These are phyloP conservation scores for Calycina marina DNA, from an alignment of 2,329 filamentous ascomycete species.

Conservation along the genomic window DNA sequence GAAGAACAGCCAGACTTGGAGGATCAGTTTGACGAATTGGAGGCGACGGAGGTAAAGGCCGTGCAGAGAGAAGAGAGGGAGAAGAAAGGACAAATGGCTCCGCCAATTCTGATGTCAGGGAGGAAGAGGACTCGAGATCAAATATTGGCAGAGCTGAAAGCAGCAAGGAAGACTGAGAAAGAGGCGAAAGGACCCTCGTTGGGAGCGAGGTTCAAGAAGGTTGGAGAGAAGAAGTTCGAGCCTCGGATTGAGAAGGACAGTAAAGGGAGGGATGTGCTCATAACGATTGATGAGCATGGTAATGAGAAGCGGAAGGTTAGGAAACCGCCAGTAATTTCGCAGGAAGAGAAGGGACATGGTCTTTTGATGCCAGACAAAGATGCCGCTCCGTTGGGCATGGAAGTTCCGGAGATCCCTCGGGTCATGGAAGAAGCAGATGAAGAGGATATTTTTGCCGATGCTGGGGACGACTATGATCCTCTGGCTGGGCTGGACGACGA, in stretches of 20 bases:
- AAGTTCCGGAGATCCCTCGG: constrained; percentile 42
- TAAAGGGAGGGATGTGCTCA: constrained; percentile 47
- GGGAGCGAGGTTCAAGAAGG: constrained; percentile 49
- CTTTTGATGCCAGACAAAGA: constrained; percentile 38
- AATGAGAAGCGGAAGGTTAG: constrained; percentile 51
- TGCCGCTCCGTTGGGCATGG: constrained; percentile 47
- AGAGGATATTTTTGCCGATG: constrained; percentile 51
- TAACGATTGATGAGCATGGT: constrained; percentile 51
- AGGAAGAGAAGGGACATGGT: constrained; percentile 26
- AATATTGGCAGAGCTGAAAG: constrained; percentile 52
- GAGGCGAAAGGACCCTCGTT: constrained; percentile 33
- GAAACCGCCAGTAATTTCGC: constrained; percentile 33
- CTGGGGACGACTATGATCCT: constrained; percentile 53
- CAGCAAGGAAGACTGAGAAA: constrained; percentile 44
- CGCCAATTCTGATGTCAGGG: constrained; percentile 33
- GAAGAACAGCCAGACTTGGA: constrained; percentile 37
- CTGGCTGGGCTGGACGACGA: constrained; percentile 40
- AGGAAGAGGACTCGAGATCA: constrained; percentile 51
- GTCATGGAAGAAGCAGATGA: constrained; percentile 36
- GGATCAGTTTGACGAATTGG: constrained; percentile 47
- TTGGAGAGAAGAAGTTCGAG: constrained; percentile 38
- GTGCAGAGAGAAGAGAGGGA: constrained; percentile 30
- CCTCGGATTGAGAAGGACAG: constrained; percentile 45
- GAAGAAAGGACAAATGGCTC: constrained; percentile 48
- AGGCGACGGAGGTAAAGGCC: constrained; percentile 38